A percentile compares a stretch with the other conserved stretches of the same genome.
phyloP scores from a whole-genome alignment of 2,329 filamentous ascomycete species.

The Orbilia oligospora region DNA sequence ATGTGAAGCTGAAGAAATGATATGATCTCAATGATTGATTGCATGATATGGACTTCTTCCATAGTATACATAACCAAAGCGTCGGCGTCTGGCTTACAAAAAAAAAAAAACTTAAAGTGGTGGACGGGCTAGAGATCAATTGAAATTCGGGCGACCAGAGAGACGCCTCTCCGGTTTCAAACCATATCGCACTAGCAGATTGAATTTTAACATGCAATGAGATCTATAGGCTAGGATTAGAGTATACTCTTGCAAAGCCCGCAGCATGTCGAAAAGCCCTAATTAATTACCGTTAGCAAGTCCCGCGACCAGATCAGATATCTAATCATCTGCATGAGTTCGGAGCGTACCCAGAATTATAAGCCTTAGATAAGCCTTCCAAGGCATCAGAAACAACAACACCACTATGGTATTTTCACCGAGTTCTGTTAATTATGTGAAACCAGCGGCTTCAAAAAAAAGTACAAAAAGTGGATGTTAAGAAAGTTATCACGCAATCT shows the following conservation, averaged over 20 bases:
- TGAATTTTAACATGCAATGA: neutral
- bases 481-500: conserved; percentile 52
- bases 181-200: neutral
- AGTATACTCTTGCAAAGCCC: too few relatives aligned
- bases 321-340: neutral
- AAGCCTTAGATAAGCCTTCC: neutral
- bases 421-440: neutral
- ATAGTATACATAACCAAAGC: neutral
- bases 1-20: neutral
- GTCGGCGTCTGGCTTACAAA: neutral
- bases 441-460: neutral
- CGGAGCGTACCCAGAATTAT: conserved; percentile 1
- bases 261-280: neutral
- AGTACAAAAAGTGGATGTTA: conserved; percentile 26
- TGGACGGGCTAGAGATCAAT: neutral
- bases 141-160: neutral
- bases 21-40: neutral
- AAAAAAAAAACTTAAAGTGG: neutral
- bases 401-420: neutral
- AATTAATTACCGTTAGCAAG: neutral
- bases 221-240: neutral
- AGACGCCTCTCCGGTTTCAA: neutral
- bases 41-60: neutral
- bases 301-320: neutral
- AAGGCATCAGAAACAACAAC: conserved; percentile 16